Percentiles rank a stretch among this genome's conserved stretches.
phyloP scores from a whole-genome alignment of 768 basidiomycete species.

The Serendipita sp. region DNA sequence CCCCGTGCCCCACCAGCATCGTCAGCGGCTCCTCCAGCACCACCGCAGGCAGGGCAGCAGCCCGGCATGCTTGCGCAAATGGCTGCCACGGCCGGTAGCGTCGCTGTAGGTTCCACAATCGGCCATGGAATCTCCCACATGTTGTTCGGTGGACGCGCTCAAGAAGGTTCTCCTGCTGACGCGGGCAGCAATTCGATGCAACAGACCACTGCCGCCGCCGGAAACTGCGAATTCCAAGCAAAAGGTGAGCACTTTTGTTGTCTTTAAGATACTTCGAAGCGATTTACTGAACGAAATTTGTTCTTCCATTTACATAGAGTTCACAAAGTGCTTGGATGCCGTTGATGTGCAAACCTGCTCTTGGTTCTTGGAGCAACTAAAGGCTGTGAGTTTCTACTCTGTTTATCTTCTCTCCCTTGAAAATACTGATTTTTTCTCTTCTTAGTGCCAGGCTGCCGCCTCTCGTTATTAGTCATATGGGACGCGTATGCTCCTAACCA shows the following conservation, averaged over 20 bases:
- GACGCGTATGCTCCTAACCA: too few species aligned
- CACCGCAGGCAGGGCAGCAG: constrained; percentile 22
- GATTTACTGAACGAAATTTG: constrained; percentile 6
- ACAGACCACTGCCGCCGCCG: constrained; percentile 23
- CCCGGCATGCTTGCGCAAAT: constrained; percentile 72
- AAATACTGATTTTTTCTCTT: background rate
- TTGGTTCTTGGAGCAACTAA: constrained; percentile 80
- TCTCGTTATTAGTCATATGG: background rate
- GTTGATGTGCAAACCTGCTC: constrained; percentile 64
- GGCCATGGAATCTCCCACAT: constrained; percentile 79
- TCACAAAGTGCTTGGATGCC: constrained; percentile 73
- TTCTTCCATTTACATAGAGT: constrained; percentile 41
- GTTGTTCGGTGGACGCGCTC: constrained; percentile 56
- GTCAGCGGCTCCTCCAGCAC: constrained; percentile 18
- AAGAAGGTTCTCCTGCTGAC: constrained; percentile 21
- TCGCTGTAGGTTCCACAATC: constrained; percentile 74
- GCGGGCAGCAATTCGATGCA: background rate
- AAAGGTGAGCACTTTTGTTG: too few species aligned
- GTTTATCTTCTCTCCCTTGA: too few species aligned
- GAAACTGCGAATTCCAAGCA: constrained; percentile 62
- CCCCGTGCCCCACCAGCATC: constrained; percentile 29
- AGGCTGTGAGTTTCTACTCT: constrained; percentile 45
- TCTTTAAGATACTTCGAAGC: background rate
- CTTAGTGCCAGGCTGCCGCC: constrained; percentile 8
- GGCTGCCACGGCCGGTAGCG: constrained; percentile 83